Conservation (phyloP, 129 eudicot species). For the Solidago caesia region DNA sequence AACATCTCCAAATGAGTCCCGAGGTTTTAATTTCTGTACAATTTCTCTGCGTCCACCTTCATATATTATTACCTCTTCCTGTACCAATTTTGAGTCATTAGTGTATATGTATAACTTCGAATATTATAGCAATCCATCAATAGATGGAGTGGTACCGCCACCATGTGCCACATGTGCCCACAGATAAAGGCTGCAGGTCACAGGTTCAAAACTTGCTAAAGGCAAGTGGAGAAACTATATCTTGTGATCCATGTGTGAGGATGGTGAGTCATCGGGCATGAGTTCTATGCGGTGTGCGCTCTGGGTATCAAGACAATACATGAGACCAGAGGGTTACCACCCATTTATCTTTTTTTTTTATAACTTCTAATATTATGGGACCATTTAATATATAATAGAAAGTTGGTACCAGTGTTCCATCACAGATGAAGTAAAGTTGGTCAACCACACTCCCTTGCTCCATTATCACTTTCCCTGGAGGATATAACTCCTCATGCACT, state of each 20-base stretch:
- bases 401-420: conserved; percentile 56
- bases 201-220: too few species aligned
- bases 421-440: conserved; percentile 67
- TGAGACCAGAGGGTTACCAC: too few species aligned
- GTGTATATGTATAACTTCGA: background rate
- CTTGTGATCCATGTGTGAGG: too few species aligned
- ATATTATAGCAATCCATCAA: too few species aligned
- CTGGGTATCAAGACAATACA: too few species aligned
- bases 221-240: too few species aligned
- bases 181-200: too few species aligned
- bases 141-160: too few species aligned
- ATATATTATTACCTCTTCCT: background rate
- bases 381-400: background rate
- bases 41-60: conserved; percentile 29
- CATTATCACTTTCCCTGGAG: conserved; percentile 71
- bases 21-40: conserved; percentile 24
- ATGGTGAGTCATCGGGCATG: too few species aligned
- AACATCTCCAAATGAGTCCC: conserved; percentile 59
- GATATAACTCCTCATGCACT: conserved; percentile 39
- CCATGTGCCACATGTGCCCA: too few species aligned
- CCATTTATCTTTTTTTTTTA: too few species aligned
- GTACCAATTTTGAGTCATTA: background rate
- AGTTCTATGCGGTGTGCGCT: too few species aligned
- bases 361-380: background rate
- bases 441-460: conserved; percentile 73